These are phyloP conservation scores for Didymella sp. DNA, from an alignment of 2,329 filamentous ascomycete species.

Conservation along the genomic window DNA sequence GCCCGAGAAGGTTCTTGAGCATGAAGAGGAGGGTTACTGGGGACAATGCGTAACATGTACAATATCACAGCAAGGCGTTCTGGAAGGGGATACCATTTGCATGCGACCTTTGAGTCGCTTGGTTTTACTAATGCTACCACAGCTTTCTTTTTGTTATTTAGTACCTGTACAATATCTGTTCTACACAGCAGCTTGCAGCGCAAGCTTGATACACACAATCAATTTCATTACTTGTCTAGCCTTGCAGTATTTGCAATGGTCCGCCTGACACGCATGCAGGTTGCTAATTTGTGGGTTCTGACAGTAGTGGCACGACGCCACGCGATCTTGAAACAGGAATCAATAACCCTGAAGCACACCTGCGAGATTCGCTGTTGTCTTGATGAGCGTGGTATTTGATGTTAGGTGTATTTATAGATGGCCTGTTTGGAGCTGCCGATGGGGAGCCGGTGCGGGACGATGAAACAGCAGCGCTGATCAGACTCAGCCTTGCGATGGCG, in stretches of 20 bases:
- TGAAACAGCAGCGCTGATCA: constrained; percentile 10
- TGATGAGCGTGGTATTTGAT: constrained; percentile 4
- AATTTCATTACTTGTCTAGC: background rate
- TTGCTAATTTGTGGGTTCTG: constrained; percentile 3
- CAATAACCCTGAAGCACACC: constrained; percentile 6
- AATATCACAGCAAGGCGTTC: constrained; percentile 16
- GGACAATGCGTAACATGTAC: background rate
- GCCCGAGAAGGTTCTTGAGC: constrained; percentile 27
- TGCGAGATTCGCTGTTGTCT: background rate
- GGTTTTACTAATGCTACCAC: background rate
- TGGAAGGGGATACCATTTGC: background rate
- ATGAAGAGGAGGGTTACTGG: constrained; percentile 27
- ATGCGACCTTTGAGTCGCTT: background rate
- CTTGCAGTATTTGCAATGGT: background rate
- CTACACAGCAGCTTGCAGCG: background rate
- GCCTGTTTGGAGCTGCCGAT: background rate
- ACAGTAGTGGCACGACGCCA: constrained; percentile 7
- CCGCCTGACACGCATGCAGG: background rate
- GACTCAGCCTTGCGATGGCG: background rate
- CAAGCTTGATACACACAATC: background rate
- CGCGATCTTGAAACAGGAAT: constrained; percentile 5
- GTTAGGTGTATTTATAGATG: constrained; percentile 2
- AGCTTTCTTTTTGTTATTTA: background rate
- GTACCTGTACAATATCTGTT: background rate
- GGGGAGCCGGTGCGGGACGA: constrained; percentile 18